Evolutionary conservation across 2,329 filamentous ascomycete species (phyloP).

Genomic region (Blastomyces silverae): DNA sequence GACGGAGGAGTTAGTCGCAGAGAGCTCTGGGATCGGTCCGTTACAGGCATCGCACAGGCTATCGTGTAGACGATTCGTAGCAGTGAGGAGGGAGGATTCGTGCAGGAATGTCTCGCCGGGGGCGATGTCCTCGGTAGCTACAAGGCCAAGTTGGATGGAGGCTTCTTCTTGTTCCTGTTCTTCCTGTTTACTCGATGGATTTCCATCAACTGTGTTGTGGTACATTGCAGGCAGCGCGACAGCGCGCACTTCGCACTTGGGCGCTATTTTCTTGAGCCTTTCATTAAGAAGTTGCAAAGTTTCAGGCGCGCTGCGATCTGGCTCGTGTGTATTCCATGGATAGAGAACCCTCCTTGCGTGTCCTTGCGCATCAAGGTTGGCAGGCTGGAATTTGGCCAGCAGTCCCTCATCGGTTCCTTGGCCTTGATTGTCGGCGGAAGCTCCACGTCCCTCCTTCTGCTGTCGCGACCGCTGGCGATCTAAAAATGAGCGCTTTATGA

Average conservation of each 20-base stretch:
- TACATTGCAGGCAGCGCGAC: conserved; percentile 68
- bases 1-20: conserved; percentile 33
- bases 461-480: not conserved
- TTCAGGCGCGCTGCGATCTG: conserved; percentile 49
- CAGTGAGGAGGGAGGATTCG: conserved; percentile 81
- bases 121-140: conserved; percentile 72
- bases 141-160: conserved; percentile 74
- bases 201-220: conserved; percentile 26
- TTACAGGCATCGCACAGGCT: conserved; percentile 86
- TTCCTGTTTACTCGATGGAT: conserved; percentile 19
- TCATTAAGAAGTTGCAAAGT: conserved; percentile 63
- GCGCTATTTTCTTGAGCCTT: conserved; percentile 61
- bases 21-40: conserved; percentile 58
- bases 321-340: conserved; percentile 57
- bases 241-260: conserved; percentile 72
- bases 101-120: conserved; percentile 69
- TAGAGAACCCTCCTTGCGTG: conserved; percentile 51
- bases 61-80: conserved; percentile 81
- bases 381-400: conserved; percentile 28
- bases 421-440: not conserved
- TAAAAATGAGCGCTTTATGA: conserved; percentile 27
- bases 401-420: conserved; percentile 19
- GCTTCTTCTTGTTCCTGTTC: conserved; percentile 34
- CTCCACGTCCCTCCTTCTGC: not conserved
- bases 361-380: conserved; percentile 34